Evolutionary conservation across 1,284 basidiomycete genomes (phyloP).

Genomic region (Cutaneotrichosporon cavernicola): DNA sequence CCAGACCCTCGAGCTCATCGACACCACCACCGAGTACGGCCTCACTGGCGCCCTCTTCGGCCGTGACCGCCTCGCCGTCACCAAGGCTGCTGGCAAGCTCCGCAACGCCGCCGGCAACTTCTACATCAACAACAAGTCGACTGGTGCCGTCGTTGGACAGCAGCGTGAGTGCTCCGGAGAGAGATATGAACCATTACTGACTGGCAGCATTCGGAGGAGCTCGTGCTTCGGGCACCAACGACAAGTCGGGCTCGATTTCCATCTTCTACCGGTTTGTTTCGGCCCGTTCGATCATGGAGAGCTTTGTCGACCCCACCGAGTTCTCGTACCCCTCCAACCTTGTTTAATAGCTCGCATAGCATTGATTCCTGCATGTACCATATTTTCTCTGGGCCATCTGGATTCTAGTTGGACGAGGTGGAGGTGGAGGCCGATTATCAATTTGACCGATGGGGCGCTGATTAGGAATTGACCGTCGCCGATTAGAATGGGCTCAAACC

Average conservation of each 20-base stretch:
- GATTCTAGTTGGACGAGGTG: no score
- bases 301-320: slow-evolving; percentile 74
- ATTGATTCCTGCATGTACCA: slow-evolving; percentile 1
- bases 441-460: no score
- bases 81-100: slow-evolving; percentile 72
- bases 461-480: no score
- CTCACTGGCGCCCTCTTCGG: slow-evolving; percentile 91
- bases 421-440: no score
- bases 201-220: slow-evolving; percentile 65
- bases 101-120: slow-evolving; percentile 73
- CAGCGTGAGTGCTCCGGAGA: slow-evolving; percentile 65
- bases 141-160: slow-evolving; percentile 91
- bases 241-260: slow-evolving; percentile 89
- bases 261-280: slow-evolving; percentile 89
- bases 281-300: slow-evolving; percentile 93
- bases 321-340: slow-evolving; percentile 84
- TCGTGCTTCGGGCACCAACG: slow-evolving; percentile 91
- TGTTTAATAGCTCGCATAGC: slow-evolving; percentile 52
- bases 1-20: slow-evolving; percentile 80
- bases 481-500: no score
- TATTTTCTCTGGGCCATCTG: background rate
- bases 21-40: slow-evolving; percentile 83
- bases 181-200: background rate
- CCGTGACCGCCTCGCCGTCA: slow-evolving; percentile 70
- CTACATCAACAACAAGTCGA: slow-evolving; percentile 87